Base-by-base conservation (phyloP, 2,329 filamentous ascomycete genomes). In the Botrytis cinerea region DNA sequence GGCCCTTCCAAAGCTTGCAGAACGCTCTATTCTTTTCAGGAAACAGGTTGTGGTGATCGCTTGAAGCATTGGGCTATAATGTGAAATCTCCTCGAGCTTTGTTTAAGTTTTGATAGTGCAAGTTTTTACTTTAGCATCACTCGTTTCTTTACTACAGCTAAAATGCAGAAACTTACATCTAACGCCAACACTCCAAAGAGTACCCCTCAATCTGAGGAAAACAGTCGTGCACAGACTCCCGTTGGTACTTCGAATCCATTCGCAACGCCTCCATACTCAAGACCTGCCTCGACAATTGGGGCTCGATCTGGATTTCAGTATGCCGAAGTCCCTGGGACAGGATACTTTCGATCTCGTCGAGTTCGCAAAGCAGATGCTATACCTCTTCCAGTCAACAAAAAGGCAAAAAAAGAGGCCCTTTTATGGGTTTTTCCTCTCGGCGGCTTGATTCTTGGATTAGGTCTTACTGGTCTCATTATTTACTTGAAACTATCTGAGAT, bases 371-470 rank as follows among this genome's bases (percentile, higher is more conserved):
- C 88, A 57, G 88, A 92, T 63, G 82, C 92, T 4, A 90, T 93
- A 80, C 91, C 92, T 83, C 91, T 92, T 9, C 95, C 93, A 92
- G 81, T 93, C 28, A 83, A 87, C 25, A 90, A 90, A 80, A 89
- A 85, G 73, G 90, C 94, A 75, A 90, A 91, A 20, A 91, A 89
- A 81, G 91, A 94, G 85, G 94, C 93, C 82, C 95, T 92, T 91
- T 88, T 93, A 20, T 93, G 90, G 4, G 93, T 95, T 75, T 86
- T 95, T 69, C 93, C 93, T 4, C 79, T 93, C 51, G 80, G 93
- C 22, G 92, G 92, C 63, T 88, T 95, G 62, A 67, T 90, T 8
- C 76, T 94, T 38, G 93, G 93, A n/a, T 80, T 95, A 38, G 86
- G 81, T 1, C 83, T 94, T 40, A 88, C 90, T 0, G 92, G 86